A percentile compares a stretch with the other conserved stretches of the same genome.
Conservation (phyloP, 2,329 filamentous ascomycete species). For the Nemania bipapillata region DNA sequence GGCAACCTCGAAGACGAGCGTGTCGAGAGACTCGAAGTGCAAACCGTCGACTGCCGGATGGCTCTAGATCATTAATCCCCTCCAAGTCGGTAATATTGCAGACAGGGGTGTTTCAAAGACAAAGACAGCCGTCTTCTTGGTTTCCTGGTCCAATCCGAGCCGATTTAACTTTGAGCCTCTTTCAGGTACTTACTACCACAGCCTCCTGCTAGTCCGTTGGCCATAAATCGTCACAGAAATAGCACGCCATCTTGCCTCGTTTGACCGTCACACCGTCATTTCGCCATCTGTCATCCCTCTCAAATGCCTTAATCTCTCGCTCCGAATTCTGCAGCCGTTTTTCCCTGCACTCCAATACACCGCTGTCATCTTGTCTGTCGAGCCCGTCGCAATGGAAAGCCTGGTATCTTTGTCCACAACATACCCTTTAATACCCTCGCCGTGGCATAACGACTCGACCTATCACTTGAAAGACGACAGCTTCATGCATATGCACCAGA, state of each 20-base stretch:
- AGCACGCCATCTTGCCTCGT: slow-evolving; percentile 48
- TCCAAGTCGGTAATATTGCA: slow-evolving; percentile 3
- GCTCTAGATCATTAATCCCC: not conserved
- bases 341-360: not conserved
- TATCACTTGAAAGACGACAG: slow-evolving; percentile 26
- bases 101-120: slow-evolving; percentile 28
- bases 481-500: slow-evolving; percentile 26
- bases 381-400: slow-evolving; percentile 42
- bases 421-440: slow-evolving; percentile 23
- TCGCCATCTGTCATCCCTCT: slow-evolving; percentile 31
- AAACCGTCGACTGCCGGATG: not conserved
- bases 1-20: slow-evolving; percentile 19
- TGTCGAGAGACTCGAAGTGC: slow-evolving; percentile 9
- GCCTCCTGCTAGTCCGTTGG: not conserved
- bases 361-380: slow-evolving; percentile 33
- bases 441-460: slow-evolving; percentile 21
- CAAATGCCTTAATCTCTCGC: slow-evolving; percentile 42
- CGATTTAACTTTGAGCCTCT: not conserved
- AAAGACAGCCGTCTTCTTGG: slow-evolving; percentile 12
- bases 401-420: slow-evolving; percentile 37
- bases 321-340: slow-evolving; percentile 10
- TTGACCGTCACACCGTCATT: slow-evolving; percentile 42
- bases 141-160: slow-evolving; percentile 5
- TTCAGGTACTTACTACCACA: not conserved
- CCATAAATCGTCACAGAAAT: slow-evolving; percentile 32